Evolutionary conservation across 108 stramenopile species (phyloP), one percentile per base, ranked within the genome.

Genomic region (Chaetoceros tenuissimus): DNA sequence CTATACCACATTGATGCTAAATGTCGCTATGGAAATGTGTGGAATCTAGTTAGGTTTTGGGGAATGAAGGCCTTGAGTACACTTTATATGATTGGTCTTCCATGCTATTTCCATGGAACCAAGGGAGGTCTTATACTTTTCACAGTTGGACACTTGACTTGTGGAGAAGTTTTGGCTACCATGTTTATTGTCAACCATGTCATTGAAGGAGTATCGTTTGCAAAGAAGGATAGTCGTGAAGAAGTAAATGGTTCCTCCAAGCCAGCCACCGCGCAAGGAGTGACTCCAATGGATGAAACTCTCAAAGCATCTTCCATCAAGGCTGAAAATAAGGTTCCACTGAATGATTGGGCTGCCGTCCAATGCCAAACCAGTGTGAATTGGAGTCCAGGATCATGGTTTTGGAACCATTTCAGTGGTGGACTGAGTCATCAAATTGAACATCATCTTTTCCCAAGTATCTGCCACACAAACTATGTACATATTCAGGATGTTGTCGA

Each of bases 401-500:
- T 87, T 34, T 77, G 74, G 64, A 81, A 83, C 56, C 87, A 86
- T 68, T 68, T 93, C 48, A 76, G 73, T 46, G 92, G 92, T 7
- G 92, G 85, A 20, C 63, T 93, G 7, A 87, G 85, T 55, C 87
- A 93, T 68, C 92, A 93, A 59, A 89, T 93, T 59, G 87, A 86
- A 51, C 92, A 93, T 61, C 92, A 93, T 59, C 71, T 93, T 43
- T 93, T 90, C 76, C 92, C 92, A 20, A 64, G 74, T 1, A 78
- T 91, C 31, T 82, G 81, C 55, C 87, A 91, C 50, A 73, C 73
- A 16, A 76, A 75, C 31, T 80, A 80, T 45, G 66, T 55, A 3
- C 28, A 80, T 57, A 76, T 80, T 46, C 68, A 75, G 34, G 75
- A 80, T 44, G 72, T 80, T 24, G 79, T 80, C 8, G 57, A 80